Conservation (phyloP, 208 protist genomes). For the Trypanosoma brucei region DNA sequence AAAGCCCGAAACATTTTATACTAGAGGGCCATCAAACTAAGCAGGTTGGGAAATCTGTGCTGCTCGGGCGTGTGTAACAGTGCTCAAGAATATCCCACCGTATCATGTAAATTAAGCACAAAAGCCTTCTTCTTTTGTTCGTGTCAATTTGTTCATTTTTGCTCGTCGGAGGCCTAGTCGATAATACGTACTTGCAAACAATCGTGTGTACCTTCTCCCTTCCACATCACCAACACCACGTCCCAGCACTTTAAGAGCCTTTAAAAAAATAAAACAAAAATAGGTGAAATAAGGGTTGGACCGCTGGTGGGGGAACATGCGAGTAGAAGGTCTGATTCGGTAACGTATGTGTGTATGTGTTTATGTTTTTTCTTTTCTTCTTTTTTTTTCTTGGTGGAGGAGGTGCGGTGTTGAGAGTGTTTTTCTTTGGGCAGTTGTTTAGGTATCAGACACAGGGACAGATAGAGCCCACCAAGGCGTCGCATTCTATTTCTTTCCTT, state of each 20-base stretch:
- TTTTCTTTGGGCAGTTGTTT: neutral
- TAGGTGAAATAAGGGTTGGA: neutral
- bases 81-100: neutral
- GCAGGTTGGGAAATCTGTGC: no score
- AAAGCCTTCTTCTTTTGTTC: neutral
- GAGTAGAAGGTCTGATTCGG: no score
- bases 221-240: no score
- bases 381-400: neutral
- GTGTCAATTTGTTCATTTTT: neutral
- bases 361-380: neutral
- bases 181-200: no score
- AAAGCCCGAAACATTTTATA: no score
- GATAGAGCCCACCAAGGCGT: neutral
- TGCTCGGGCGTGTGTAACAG: no score
- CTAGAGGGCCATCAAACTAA: no score
- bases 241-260: neutral
- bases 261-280: constrained; percentile 1
- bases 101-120: neutral
- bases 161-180: neutral
- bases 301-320: neutral
- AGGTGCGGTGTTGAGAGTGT: neutral
- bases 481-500: neutral
- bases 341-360: no score
- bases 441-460: neutral
- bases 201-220: no score